A percentile compares a stretch with the other conserved stretches of the same genome.
Conservation (phyloP, 116 monocot species). For the Phalaenopsis hybrid region DNA sequence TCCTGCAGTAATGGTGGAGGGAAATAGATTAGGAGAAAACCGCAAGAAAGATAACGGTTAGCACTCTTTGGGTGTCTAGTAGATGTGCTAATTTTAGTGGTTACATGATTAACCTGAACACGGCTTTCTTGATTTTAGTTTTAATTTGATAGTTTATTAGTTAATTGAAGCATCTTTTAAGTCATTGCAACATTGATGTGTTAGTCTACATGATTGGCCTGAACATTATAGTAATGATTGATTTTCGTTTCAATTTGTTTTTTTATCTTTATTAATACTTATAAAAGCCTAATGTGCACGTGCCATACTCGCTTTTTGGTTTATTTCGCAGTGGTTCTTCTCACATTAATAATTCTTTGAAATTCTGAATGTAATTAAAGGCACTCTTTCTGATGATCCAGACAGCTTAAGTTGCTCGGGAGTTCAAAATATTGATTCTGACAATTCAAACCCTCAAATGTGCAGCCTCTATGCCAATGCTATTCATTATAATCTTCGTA, state of each 20-base stretch:
- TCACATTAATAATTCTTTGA: neutral
- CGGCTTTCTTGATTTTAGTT: too few relatives aligned
- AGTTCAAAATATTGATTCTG: conserved; percentile 62
- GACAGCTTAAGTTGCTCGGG: conserved; percentile 22
- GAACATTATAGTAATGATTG: neutral
- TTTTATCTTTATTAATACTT: neutral
- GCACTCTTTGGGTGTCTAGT: neutral
- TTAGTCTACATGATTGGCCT: neutral
- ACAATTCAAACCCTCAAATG: conserved; percentile 71
- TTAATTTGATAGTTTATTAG: neutral
- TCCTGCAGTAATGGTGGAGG: neutral
- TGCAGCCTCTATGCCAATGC: conserved; percentile 65
- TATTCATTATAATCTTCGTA: conserved; percentile 56
- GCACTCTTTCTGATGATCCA: conserved; percentile 9
- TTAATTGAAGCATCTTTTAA: neutral
- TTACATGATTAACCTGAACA: neutral
- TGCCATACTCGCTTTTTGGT: neutral
- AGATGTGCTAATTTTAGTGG: neutral
- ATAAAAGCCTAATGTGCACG: neutral
- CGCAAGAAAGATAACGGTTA: conserved; percentile 31
- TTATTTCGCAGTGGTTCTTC: neutral
- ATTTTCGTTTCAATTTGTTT: neutral
- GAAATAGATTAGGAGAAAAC: neutral
- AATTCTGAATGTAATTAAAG: conserved; percentile 17
- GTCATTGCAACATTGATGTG: neutral